A percentile compares a stretch with the other conserved stretches of the same genome.
Evolutionary conservation across 495 filamentous ascomycete species (phyloP).

Genomic region (Penicillium samsonianum): DNA sequence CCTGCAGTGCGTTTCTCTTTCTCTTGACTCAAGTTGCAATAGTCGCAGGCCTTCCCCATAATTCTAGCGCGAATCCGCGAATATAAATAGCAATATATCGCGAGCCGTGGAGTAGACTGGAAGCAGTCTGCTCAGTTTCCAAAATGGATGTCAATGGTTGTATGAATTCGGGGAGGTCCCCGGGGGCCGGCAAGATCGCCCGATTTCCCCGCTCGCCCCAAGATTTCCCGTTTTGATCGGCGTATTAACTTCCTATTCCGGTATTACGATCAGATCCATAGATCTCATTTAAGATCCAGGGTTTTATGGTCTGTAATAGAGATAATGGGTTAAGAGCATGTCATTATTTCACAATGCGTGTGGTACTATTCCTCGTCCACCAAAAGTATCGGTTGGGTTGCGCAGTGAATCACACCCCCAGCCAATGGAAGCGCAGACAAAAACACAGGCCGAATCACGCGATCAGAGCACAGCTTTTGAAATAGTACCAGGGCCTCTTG

Average conservation of each 20-base stretch:
- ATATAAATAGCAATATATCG: not conserved
- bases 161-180: slow-evolving; percentile 3
- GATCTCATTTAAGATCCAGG: not conserved
- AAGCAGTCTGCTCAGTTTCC: not conserved
- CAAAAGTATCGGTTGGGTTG: slow-evolving; percentile 22
- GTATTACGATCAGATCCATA: not conserved
- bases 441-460: slow-evolving; percentile 8
- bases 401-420: slow-evolving; percentile 28
- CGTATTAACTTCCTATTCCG: slow-evolving; percentile 2
- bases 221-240: slow-evolving; percentile 7
- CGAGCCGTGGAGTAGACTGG: not conserved
- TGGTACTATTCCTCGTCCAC: not conserved
- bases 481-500: slow-evolving; percentile 16
- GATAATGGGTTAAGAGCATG: too few species aligned
- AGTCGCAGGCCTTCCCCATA: slow-evolving; percentile 32
- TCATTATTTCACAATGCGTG: not conserved
- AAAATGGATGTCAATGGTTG: not conserved
- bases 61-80: slow-evolving; percentile 5
- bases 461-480: slow-evolving; percentile 17
- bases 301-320: too few species aligned
- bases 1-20: slow-evolving; percentile 24
- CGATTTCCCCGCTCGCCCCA: slow-evolving; percentile 25
- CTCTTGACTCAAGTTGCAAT: slow-evolving; percentile 29
- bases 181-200: slow-evolving; percentile 4
- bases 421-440: slow-evolving; percentile 16